A percentile compares a stretch with the other conserved stretches of the same genome.
These are phyloP conservation scores for Pseudogymnoascus sp. DNA, from an alignment of 2,329 filamentous ascomycete genomes.

Conservation along the genomic window DNA sequence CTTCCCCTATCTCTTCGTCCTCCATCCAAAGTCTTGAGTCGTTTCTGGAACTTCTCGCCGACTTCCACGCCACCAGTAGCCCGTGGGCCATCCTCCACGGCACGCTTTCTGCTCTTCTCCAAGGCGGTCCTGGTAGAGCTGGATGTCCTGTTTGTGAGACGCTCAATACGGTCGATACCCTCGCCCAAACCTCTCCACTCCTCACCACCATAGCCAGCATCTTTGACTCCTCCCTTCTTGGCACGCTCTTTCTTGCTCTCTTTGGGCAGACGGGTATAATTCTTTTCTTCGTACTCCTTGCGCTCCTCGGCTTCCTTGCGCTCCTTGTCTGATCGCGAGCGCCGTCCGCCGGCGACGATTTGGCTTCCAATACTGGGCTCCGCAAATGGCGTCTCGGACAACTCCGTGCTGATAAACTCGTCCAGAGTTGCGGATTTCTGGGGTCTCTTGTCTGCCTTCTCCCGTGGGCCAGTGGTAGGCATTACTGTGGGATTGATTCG, in stretches of 20 bases:
- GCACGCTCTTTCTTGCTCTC: constrained; percentile 83
- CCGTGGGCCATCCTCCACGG: constrained; percentile 63
- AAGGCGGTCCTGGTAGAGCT: constrained; percentile 45
- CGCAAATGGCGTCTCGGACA: constrained; percentile 71
- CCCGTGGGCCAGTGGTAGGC: constrained; percentile 45
- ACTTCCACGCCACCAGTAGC: constrained; percentile 55
- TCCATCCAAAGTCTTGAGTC: constrained; percentile 44
- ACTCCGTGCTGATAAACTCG: constrained; percentile 80
- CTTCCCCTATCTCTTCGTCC: constrained; percentile 32
- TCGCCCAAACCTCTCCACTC: constrained; percentile 84
- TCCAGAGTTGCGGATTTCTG: constrained; percentile 79
- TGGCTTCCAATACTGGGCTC: constrained; percentile 89
- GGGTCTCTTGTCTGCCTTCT: constrained; percentile 51
- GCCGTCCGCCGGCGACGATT: constrained; percentile 69
- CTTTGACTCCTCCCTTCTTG: constrained; percentile 42
- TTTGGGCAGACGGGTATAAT: constrained; percentile 80
- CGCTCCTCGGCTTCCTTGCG: constrained; percentile 70
- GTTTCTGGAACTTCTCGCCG: constrained; percentile 68
- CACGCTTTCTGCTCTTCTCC: constrained; percentile 81
- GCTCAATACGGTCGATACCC: constrained; percentile 77
- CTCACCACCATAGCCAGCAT: constrained; percentile 74
- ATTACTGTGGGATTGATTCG: constrained; percentile 81
- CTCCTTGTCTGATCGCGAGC: constrained; percentile 68
- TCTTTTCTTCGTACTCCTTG: constrained; percentile 80
- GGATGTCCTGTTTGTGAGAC: constrained; percentile 64